A percentile compares a stretch with the other conserved stretches of the same genome.
These are phyloP conservation scores for Ustilago tritici DNA, from an alignment of 1,284 basidiomycete species.

Conservation along the genomic window DNA sequence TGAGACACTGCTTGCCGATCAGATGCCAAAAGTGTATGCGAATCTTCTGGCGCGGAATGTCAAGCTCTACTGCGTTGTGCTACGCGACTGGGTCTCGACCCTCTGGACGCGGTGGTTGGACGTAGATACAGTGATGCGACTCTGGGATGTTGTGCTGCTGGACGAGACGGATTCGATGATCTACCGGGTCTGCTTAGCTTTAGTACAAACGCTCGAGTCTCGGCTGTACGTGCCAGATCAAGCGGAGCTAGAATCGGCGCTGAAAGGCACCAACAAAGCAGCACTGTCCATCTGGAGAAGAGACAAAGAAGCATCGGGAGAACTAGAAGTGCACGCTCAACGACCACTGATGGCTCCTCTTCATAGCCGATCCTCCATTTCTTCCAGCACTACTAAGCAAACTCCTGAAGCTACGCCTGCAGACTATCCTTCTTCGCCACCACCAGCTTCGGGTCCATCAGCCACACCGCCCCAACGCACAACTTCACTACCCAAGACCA, in stretches of 20 bases:
- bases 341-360: not conserved
- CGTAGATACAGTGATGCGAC: constrained; percentile 57
- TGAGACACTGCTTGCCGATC: constrained; percentile 88
- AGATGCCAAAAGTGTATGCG: constrained; percentile 86
- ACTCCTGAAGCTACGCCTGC: not conserved
- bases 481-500: constrained; percentile 3
- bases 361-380: constrained; percentile 11
- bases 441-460: not conserved
- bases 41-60: constrained; percentile 60
- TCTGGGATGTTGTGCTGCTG: constrained; percentile 65
- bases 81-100: constrained; percentile 56
- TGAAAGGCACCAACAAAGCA: constrained; percentile 58
- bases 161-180: constrained; percentile 60
- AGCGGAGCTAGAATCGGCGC: constrained; percentile 50
- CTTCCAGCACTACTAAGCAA: not conserved
- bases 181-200: constrained; percentile 59
- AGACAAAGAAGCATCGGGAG: constrained; percentile 33
- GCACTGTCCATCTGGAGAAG: constrained; percentile 60
- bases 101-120: constrained; percentile 60
- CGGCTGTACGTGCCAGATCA: constrained; percentile 62
- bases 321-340: constrained; percentile 15
- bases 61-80: constrained; percentile 39
- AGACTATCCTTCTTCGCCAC: not conserved
- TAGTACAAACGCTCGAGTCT: constrained; percentile 59
- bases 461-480: constrained; percentile 9